These are phyloP conservation scores for Scheffersomyces ergatensis DNA, from an alignment of 805 yeast species.

Conservation along the genomic window DNA sequence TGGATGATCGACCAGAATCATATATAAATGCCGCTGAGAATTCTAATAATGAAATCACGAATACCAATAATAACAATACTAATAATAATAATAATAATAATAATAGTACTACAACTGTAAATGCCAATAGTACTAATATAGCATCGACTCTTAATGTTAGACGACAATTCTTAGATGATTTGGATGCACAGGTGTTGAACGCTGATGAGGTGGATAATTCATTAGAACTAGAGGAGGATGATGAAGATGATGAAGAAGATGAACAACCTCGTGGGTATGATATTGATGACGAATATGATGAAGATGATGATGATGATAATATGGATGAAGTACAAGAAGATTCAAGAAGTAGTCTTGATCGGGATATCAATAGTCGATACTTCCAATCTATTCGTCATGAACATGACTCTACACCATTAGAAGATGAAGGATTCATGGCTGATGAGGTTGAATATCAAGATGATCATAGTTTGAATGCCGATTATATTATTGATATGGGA, in stretches of 20 bases:
- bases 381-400: not conserved
- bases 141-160: not conserved
- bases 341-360: slow-evolving; percentile 6
- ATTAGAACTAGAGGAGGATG: slow-evolving; percentile 30
- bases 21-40: slow-evolving; percentile 3
- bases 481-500: slow-evolving; percentile 6
- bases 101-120: not conserved
- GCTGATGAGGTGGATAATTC: slow-evolving; percentile 31
- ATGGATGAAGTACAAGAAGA: not conserved
- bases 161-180: slow-evolving; percentile 18
- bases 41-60: not conserved
- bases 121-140: not conserved
- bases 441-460: slow-evolving; percentile 45
- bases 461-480: slow-evolving; percentile 29
- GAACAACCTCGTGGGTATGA: no score
- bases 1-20: slow-evolving; percentile 6
- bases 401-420: slow-evolving; percentile 1
- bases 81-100: slow-evolving; percentile 1
- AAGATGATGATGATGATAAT: slow-evolving; percentile 16
- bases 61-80: not conserved
- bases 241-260: slow-evolving; percentile 40
- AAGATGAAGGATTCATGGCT: slow-evolving; percentile 46
- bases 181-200: slow-evolving; percentile 47
- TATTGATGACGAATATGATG: slow-evolving; percentile 41
- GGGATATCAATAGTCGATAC: not conserved